Conservation (phyloP, 2,329 filamentous ascomycete species). For the Diaporthe ampelina region DNA sequence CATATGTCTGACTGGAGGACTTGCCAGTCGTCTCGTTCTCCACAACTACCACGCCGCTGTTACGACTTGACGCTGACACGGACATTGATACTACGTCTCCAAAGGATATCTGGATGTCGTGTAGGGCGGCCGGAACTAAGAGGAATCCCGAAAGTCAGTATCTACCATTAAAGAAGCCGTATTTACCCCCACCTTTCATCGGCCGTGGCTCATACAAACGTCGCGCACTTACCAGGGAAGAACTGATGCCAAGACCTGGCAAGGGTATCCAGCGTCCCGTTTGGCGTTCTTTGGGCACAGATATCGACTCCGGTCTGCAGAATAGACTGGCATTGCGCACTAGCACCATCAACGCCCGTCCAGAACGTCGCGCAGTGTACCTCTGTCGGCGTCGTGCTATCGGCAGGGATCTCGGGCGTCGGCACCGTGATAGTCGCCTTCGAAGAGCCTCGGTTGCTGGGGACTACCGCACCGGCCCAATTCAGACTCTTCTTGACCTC, state of each 20-base stretch:
- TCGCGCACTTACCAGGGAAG: conserved; percentile 2
- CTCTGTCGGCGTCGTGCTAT: not conserved
- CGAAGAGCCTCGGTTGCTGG: not conserved
- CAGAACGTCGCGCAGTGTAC: conserved; percentile 18
- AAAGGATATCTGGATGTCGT: conserved; percentile 14
- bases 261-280: conserved; percentile 8
- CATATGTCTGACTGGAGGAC: not conserved
- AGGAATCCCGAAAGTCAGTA: not conserved
- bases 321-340: not conserved
- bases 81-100: not conserved
- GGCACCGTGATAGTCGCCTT: not conserved
- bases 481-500: conserved; percentile 7
- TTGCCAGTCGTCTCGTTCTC: conserved; percentile 4
- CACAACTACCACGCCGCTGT: not conserved
- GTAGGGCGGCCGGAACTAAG: not conserved
- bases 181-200: too few species aligned
- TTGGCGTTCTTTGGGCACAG: not conserved
- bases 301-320: not conserved
- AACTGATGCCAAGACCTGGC: conserved; percentile 10
- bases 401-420: conserved; percentile 1
- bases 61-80: not conserved
- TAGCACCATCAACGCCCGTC: conserved; percentile 2
- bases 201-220: too few species aligned
- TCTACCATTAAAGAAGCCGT: too few species aligned
- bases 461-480: not conserved